Evolutionary conservation across 2,329 filamentous ascomycete genomes (phyloP), one percentile per base, ranked within the genome.

Genomic region (Venturia aucupariae): DNA sequence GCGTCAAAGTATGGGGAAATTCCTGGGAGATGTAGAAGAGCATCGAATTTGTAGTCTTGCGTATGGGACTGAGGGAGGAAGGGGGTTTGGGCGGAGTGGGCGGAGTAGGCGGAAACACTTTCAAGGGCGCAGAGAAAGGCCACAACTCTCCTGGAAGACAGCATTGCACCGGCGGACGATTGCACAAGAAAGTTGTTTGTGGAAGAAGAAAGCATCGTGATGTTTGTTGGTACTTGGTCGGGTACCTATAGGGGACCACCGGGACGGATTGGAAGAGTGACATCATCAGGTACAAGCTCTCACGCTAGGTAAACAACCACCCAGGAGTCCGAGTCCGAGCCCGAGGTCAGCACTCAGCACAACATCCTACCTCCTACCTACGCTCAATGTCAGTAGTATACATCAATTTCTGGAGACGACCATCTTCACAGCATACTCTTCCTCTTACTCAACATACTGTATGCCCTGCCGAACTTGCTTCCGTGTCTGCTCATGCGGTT

Each of bases 1-100:
- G 82, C 78, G 68, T 84, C 82, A 63, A 83, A 85, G 68, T 85
- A 85, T 0, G 83, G 82, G 0, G 81, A 76, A 6, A 84, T 81
- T n/a, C 82, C 82, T 0, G 78, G 78, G 11, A 84, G 75, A 63
- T 85, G 82, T 32, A 83, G 73, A 2, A 85, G 74, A 0, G 82
- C 79, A 62, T 83, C 80, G 71, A 85, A 84, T 63, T 71, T 72
- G 60, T 67, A 68, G 41, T 63, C 65, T 55, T 68, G 60, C 1
- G 60, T 35, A n/a, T 62, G 60, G n/a, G 38, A 41, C 24, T 46
- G 41, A 10, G 60, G 60, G 13, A 48, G 41, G 3, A 62, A 51
- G 3, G 60, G 60, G 8, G 38, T 46, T 32, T 62, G 60, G 17
- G 44, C 38, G 4, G 60, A 38, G 32, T 62, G 60, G 17, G 44